phyloP scores from a whole-genome alignment of 148 eudicot species.

The Mesembryanthemum crystallinum region DNA sequence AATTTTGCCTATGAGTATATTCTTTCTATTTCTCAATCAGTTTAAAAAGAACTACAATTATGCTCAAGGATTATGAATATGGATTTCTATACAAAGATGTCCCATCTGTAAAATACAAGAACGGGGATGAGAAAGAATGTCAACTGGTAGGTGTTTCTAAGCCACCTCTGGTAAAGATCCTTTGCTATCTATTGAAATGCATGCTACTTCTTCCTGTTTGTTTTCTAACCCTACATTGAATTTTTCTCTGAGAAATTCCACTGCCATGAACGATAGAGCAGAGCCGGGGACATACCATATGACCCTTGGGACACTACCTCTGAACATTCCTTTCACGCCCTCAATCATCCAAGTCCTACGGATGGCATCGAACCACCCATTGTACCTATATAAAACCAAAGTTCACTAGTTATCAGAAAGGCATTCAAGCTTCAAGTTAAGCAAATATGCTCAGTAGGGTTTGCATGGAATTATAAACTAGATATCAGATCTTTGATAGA shows the following conservation, averaged over 20 bases:
- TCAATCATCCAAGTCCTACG: conserved; percentile 67
- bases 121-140: conserved; percentile 25
- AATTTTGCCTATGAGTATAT: background rate
- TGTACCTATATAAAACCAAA: conserved; percentile 40
- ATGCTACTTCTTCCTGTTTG: conserved; percentile 36
- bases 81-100: conserved; percentile 24
- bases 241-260: conserved; percentile 76
- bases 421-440: background rate
- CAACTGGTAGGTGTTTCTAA: conserved; percentile 3
- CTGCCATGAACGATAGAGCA: conserved; percentile 89
- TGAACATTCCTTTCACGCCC: conserved; percentile 65
- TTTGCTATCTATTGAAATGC: conserved; percentile 53
- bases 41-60: conserved; percentile 15
- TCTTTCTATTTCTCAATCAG: background rate
- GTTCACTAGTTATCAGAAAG: background rate
- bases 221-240: conserved; percentile 35
- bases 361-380: conserved; percentile 76
- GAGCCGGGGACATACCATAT: conserved; percentile 91
- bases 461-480: background rate
- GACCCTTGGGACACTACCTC: conserved; percentile 82
- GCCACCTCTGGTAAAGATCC: conserved; percentile 47
- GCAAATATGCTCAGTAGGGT: background rate
- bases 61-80: conserved; percentile 7
- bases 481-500: background rate
- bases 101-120: conserved; percentile 18